Base-by-base conservation (phyloP, 2,329 filamentous ascomycete genomes). In the Arthrobotrys sphaeroides region DNA sequence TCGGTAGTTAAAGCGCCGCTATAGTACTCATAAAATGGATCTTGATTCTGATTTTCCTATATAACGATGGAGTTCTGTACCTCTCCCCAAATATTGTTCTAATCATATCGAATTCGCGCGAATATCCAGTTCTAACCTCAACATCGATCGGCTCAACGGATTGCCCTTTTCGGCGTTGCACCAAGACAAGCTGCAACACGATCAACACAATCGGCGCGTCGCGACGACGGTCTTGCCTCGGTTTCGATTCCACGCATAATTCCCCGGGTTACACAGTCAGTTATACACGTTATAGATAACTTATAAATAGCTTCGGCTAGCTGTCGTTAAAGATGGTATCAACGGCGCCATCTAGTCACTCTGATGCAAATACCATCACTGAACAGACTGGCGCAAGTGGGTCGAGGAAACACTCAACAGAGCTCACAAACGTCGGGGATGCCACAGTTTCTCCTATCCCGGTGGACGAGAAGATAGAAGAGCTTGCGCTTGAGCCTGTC, bases 261-360 rank as follows among this genome's bases (percentile, higher is more conserved):
- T n/a, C n/a, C n/a, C n/a, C n/a, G n/a, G n/a, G n/a, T n/a, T n/a
- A n/a, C n/a, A 12, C 43, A 33, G 31, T 33, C 31, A 28, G 45
- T 24, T 49, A 28, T 49, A 28, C 5, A 16, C n/a, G 12, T 12
- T 49, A 49, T 49, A 53, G 47, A n/a, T 6, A 13, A 1, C 0
- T 24, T 49, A 64, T 2, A 55, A 22, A 33, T n/a, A 47, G n/a
- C 22, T 12, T 12, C 38, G n/a, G n/a, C n/a, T n/a, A n/a, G n/a
- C n/a, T n/a, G n/a, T n/a, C n/a, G n/a, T n/a, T n/a, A n/a, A 43
- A 57, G 45, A 74, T 75, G 72, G 47, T 36, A 33, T 75, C 72
- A 22, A 65, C n/a, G n/a, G n/a, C 72, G 4, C 61, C 33, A 7
- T 73, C 69, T 18, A 65, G 38, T 16, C 47, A 64, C 24, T 69